These are phyloP conservation scores for Platismatia glauca DNA, from an alignment of 495 filamentous ascomycete species.

Conservation along the genomic window DNA sequence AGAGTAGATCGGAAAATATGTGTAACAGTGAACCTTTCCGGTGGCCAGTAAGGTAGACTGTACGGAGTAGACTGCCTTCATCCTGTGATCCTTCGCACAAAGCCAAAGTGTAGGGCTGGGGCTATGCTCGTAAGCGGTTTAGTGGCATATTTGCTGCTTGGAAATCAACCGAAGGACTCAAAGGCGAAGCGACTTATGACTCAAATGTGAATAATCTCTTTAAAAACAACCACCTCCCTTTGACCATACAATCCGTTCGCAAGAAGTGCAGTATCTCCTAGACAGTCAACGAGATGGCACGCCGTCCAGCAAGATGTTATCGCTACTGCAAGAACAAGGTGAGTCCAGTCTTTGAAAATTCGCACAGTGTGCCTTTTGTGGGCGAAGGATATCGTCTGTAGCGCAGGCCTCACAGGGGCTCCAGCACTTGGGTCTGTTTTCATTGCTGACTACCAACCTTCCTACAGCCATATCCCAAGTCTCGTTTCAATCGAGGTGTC, in stretches of 20 bases:
- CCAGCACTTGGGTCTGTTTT: background rate
- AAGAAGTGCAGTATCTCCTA: constrained; percentile 46
- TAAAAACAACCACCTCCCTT: background rate
- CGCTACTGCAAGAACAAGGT: constrained; percentile 99
- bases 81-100: too few species aligned
- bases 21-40: too few species aligned
- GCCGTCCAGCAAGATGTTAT: constrained; percentile 97
- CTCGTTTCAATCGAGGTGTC: constrained; percentile 99
- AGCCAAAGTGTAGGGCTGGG: constrained; percentile 1
- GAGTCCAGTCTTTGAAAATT: constrained; percentile 31
- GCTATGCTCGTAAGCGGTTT: background rate
- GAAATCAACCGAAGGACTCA: constrained; percentile 14
- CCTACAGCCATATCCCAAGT: constrained; percentile 92
- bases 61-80: too few species aligned
- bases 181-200: constrained; percentile 13
- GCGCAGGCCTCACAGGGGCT: background rate
- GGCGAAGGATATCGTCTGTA: background rate
- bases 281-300: constrained; percentile 81
- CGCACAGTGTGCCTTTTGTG: background rate
- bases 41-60: too few species aligned
- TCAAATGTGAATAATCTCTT: background rate
- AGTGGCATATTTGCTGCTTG: constrained; percentile 14
- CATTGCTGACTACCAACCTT: constrained; percentile 3
- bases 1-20: too few species aligned
- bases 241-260: constrained; percentile 31